Percentiles rank a stretch among this genome's conserved stretches.
Conservation (phyloP, 192 early-diverging fungal genomes). For the Coemansia sp. region DNA sequence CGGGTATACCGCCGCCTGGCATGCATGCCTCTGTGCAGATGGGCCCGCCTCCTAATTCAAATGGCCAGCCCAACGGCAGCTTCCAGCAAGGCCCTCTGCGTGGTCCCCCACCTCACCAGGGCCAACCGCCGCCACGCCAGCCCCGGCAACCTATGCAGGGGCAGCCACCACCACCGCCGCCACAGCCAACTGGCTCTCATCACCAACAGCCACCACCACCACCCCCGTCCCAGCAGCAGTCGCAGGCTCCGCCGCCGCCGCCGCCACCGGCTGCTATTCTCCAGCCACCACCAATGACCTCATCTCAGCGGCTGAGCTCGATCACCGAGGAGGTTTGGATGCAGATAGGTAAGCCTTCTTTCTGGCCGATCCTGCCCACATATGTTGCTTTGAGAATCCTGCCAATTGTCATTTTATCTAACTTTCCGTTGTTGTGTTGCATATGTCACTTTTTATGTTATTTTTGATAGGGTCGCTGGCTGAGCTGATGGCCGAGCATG, state of each 20-base stretch:
- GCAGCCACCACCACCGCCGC: constrained; percentile 4
- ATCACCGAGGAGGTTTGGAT: constrained; percentile 51
- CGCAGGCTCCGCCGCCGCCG: constrained; percentile 18
- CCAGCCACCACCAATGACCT: constrained; percentile 27
- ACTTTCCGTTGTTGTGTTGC: not conserved
- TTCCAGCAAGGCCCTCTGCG: constrained; percentile 29
- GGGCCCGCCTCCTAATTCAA: constrained; percentile 27
- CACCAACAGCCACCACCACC: constrained; percentile 19
- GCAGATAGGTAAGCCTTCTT: constrained; percentile 44
- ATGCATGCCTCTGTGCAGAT: constrained; percentile 37
- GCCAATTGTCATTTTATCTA: not conserved
- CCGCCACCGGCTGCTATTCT: constrained; percentile 18
- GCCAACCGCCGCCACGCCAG: constrained; percentile 26
- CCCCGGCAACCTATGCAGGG: constrained; percentile 26
- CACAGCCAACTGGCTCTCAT: constrained; percentile 12
- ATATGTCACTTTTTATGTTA: not conserved
- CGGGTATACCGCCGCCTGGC: constrained; percentile 41
- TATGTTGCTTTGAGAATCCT: not conserved
- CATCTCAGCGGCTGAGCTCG: constrained; percentile 44
- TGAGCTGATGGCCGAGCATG: constrained; percentile 76
- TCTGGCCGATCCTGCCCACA: not conserved
- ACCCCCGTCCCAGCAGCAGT: constrained; percentile 10
- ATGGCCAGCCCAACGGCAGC: constrained; percentile 33
- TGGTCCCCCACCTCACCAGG: constrained; percentile 19
- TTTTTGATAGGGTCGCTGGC: constrained; percentile 63